Base-by-base conservation (phyloP, 2,329 filamentous ascomycete genomes). In the Lachnellula cervina region DNA sequence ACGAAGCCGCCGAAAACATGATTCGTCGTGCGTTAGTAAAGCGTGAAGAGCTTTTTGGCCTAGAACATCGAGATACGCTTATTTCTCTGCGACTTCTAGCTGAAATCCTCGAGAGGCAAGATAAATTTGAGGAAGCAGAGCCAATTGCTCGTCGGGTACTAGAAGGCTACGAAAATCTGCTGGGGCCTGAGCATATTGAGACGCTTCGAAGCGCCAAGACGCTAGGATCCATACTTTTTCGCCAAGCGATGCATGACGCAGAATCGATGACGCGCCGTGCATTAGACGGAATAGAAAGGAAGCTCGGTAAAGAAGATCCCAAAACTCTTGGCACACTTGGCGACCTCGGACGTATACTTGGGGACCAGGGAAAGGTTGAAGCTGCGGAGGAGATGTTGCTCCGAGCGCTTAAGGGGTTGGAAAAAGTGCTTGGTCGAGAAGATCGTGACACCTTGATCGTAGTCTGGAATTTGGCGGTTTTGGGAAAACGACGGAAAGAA, bases 331-430 rank as follows among this genome's bases (percentile, higher is more conserved):
- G 0, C 7, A 9, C n/a, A 23, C 23, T 34, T 13, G 32, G 48
- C n/a, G 47, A 42, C 17, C 17, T 55, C 21, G 59, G 51, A n/a
- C 14, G 6, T 5, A 23, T 38, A 23, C 21, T 59, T 11, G 13
- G 23, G 19, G 11, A 50, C 13, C 14, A 53, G 34, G 28, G 45
- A 23, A 37, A 54, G 19, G 32, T 46, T n/a, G 43, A 40, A 14
- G 54, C 32, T 28, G 56, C 53, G 2, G 58, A 58, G 42, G 25
- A 40, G 35, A 45, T 49, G 5, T 25, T 48, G 13, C 38, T 42
- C 14, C 16, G 16, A n/a, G 5, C 48, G 23, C 7, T 61, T 13
- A n/a, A 53, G 17, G 11, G 23, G 2, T 37, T 16, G 0, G 19
- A 48, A 4, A 45, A 16, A 11, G 2, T 56, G n/a, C 21, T 59